A percentile compares a stretch with the other conserved stretches of the same genome.
Evolutionary conservation across 768 basidiomycete species (phyloP).

Genomic region (Russula earlei): DNA sequence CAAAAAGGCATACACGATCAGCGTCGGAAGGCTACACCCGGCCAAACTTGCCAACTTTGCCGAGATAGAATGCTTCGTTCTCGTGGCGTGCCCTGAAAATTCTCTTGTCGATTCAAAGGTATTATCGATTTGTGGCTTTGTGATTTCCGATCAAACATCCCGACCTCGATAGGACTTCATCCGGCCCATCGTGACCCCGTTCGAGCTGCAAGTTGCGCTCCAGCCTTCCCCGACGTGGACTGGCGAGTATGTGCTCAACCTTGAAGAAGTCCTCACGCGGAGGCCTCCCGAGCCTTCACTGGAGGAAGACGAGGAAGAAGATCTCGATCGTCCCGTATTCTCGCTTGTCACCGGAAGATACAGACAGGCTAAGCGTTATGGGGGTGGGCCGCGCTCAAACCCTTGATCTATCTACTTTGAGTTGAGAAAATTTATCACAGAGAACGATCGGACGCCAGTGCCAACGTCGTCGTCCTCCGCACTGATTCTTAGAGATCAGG

Average conservation of each 20-base stretch:
- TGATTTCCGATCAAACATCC: background rate
- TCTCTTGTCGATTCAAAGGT: slow-evolving; percentile 70
- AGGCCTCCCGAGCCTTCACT: slow-evolving; percentile 13
- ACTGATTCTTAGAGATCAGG: slow-evolving; percentile 52
- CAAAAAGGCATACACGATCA: slow-evolving; percentile 92
- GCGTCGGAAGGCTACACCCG: slow-evolving; percentile 91
- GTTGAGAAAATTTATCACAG: background rate
- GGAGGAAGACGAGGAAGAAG: slow-evolving; percentile 34
- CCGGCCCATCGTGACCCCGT: slow-evolving; percentile 88
- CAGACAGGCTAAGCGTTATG: slow-evolving; percentile 64
- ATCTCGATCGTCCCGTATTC: slow-evolving; percentile 69
- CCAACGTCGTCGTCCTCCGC: slow-evolving; percentile 29
- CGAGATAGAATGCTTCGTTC: slow-evolving; percentile 92
- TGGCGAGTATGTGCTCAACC: slow-evolving; percentile 71
- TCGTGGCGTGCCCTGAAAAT: slow-evolving; percentile 93
- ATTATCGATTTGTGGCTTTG: slow-evolving; percentile 4
- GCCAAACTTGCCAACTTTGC: slow-evolving; percentile 93
- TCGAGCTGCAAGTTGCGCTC: slow-evolving; percentile 78
- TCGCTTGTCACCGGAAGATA: slow-evolving; percentile 84
- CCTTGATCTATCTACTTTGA: background rate
- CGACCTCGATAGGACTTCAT: slow-evolving; percentile 63
- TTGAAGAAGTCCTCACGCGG: slow-evolving; percentile 46
- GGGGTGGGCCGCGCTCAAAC: slow-evolving; percentile 25
- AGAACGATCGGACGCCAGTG: slow-evolving; percentile 12
- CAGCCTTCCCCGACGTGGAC: slow-evolving; percentile 63